A percentile compares a stretch with the other conserved stretches of the same genome.
Evolutionary conservation across 164 flowering plant species (phyloP).

Genomic region (Cinnamomum micranthum): DNA sequence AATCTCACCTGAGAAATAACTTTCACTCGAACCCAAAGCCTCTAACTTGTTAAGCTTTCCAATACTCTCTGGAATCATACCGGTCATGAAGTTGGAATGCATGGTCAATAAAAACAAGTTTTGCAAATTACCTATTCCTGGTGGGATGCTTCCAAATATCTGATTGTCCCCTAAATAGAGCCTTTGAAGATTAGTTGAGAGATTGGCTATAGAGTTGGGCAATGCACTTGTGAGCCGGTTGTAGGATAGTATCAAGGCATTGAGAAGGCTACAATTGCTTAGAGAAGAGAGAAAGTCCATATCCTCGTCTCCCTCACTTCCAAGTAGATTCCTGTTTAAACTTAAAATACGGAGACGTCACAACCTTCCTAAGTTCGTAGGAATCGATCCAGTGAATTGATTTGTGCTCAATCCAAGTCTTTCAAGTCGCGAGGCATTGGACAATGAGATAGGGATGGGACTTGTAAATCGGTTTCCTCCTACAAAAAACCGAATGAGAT

Average conservation of each 20-base stretch:
- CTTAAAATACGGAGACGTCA: background rate
- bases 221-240: background rate
- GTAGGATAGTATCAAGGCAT: background rate
- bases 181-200: background rate
- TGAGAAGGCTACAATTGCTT: slow-evolving; percentile 4
- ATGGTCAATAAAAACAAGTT: too few species aligned
- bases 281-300: background rate
- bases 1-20: too few species aligned
- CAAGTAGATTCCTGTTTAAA: background rate
- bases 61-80: too few species aligned
- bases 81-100: too few species aligned
- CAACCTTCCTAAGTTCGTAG: slow-evolving; percentile 1
- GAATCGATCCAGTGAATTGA: slow-evolving; percentile 7
- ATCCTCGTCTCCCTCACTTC: background rate
- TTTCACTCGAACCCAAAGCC: too few species aligned
- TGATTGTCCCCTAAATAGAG: too few species aligned
- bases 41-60: too few species aligned
- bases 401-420: background rate
- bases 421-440: slow-evolving; percentile 3
- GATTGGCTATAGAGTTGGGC: slow-evolving; percentile 3
- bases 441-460: slow-evolving; percentile 1
- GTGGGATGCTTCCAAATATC: too few species aligned
- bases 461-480: background rate
- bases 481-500: slow-evolving; percentile 1
- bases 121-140: too few species aligned